Conservation (phyloP, 208 protist genomes). For the Entamoeba dispar region DNA sequence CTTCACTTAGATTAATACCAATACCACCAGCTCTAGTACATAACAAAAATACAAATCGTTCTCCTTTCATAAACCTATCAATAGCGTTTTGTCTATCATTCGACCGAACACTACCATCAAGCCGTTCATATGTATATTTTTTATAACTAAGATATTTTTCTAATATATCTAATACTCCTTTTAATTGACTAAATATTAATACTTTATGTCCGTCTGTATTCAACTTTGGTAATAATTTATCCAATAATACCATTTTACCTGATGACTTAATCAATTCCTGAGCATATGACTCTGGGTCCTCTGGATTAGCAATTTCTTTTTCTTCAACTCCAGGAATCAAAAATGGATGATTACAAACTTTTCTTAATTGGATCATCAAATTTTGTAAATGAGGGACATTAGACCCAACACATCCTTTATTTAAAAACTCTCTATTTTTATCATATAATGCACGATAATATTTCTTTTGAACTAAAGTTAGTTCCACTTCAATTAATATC, state of each 20-base stretch:
- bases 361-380: constrained; percentile 60
- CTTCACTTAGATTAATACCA: constrained; percentile 45
- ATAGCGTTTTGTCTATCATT: constrained; percentile 15
- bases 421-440: constrained; percentile 35
- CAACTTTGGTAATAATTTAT: constrained; percentile 18
- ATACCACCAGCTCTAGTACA: constrained; percentile 51
- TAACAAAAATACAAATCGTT: constrained; percentile 33
- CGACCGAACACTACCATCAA: constrained; percentile 16
- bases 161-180: constrained; percentile 21
- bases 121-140: constrained; percentile 6
- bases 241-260: constrained; percentile 31
- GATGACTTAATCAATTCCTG: constrained; percentile 3
- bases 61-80: constrained; percentile 9
- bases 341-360: constrained; percentile 68
- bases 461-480: constrained; percentile 34
- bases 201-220: constrained; percentile 22
- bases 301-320: neutral
- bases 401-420: constrained; percentile 8
- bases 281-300: neutral
- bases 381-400: constrained; percentile 38
- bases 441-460: constrained; percentile 48
- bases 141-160: constrained; percentile 9
- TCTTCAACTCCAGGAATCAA: constrained; percentile 4
- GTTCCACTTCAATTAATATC: constrained; percentile 45
- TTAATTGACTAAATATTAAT: constrained; percentile 30